These are phyloP conservation scores for Pneumocystis jirovecii DNA, from an alignment of 1,139 yeast species.

Conservation along the genomic window DNA sequence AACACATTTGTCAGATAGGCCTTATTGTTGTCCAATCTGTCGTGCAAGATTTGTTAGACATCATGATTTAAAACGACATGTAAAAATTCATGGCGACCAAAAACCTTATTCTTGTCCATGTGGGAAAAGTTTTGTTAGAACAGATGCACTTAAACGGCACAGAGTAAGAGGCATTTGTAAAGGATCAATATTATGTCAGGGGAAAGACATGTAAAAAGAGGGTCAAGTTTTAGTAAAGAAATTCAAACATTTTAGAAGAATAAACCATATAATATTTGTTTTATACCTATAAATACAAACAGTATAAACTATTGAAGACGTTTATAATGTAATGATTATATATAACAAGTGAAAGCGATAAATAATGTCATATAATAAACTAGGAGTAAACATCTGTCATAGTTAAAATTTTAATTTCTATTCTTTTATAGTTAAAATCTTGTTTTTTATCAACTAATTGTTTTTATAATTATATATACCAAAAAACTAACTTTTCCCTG, in stretches of 20 bases:
- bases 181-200: constrained; percentile 38
- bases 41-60: constrained; percentile 66
- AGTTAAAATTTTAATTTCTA: neutral
- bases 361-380: constrained; percentile 1
- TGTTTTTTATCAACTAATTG: neutral
- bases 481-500: neutral
- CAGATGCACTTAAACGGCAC: constrained; percentile 79
- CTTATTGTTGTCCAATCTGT: constrained; percentile 49
- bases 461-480: neutral
- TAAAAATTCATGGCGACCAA: constrained; percentile 63
- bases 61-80: constrained; percentile 84
- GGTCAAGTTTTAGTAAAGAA: constrained; percentile 6
- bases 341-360: constrained; percentile 25
- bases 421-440: neutral
- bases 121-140: constrained; percentile 80
- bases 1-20: constrained; percentile 89
- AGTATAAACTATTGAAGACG: neutral
- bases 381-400: neutral
- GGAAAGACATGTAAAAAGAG: constrained; percentile 22
- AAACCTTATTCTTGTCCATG: constrained; percentile 69
- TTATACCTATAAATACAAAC: neutral
- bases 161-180: constrained; percentile 60
- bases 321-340: constrained; percentile 22
- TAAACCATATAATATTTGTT: neutral
- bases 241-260: constrained; percentile 2